Conservation (phyloP, 2,329 filamentous ascomycete genomes). For the Westerdykella ornata region DNA sequence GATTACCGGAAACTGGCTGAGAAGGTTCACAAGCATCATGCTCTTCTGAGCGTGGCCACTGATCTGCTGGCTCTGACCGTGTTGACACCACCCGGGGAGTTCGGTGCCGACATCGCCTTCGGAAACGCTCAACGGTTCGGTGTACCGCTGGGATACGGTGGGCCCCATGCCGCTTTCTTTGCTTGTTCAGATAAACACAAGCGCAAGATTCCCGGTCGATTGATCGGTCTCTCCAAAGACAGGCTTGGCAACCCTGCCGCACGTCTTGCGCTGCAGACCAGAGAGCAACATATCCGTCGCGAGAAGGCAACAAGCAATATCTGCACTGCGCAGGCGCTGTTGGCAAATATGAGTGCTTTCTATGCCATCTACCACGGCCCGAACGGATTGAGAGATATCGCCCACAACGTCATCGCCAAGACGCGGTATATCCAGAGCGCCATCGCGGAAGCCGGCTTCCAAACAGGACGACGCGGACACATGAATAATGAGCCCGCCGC, state of each 20-base stretch:
- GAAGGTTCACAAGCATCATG: constrained; percentile 68
- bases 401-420: constrained; percentile 66
- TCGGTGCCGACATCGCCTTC: constrained; percentile 91
- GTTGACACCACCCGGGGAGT: constrained; percentile 84
- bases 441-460: constrained; percentile 56
- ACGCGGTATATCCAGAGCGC: constrained; percentile 63
- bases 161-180: constrained; percentile 96
- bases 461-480: constrained; percentile 54
- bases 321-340: constrained; percentile 86
- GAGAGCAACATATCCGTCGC: constrained; percentile 91
- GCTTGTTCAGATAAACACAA: constrained; percentile 86
- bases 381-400: constrained; percentile 72
- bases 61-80: constrained; percentile 83
- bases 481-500: constrained; percentile 52
- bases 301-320: constrained; percentile 98
- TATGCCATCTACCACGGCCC: constrained; percentile 94
- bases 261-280: constrained; percentile 78
- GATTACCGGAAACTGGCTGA: constrained; percentile 71
- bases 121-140: constrained; percentile 88
- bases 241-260: constrained; percentile 74
- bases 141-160: constrained; percentile 85
- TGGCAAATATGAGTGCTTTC: constrained; percentile 93
- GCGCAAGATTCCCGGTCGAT: constrained; percentile 83
- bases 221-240: constrained; percentile 89
- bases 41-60: constrained; percentile 78